Conservation (phyloP, 2,329 filamentous ascomycete species). For the Torrubiella hemipterigena region DNA sequence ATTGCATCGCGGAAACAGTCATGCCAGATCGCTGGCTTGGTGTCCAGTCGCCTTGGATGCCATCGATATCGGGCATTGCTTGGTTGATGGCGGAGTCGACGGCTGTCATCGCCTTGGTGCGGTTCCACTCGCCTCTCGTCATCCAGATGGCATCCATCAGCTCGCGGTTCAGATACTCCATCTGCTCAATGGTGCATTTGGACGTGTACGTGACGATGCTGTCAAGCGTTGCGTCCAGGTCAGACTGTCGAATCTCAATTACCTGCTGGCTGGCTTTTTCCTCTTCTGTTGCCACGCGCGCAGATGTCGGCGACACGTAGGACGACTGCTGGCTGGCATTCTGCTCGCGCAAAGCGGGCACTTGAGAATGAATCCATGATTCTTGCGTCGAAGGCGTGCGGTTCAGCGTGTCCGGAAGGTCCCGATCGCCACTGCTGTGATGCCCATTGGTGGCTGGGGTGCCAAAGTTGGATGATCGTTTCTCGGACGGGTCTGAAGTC, state of each 20-base stretch:
- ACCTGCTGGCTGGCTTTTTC: too few species aligned
- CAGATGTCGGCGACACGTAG: too few species aligned
- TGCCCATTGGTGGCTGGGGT: slow-evolving; percentile 62
- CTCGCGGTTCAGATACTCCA: slow-evolving; percentile 84
- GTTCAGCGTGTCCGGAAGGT: slow-evolving; percentile 46
- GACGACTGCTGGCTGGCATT: slow-evolving; percentile 17
- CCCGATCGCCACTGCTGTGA: slow-evolving; percentile 18
- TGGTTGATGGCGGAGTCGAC: slow-evolving; percentile 65
- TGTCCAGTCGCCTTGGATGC: slow-evolving; percentile 30
- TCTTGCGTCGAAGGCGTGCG: slow-evolving; percentile 40
- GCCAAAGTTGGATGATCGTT: slow-evolving; percentile 52
- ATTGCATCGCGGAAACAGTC: too few species aligned
- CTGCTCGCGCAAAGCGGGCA: slow-evolving; percentile 16
- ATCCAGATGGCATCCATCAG: slow-evolving; percentile 88
- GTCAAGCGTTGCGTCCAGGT: slow-evolving; percentile 46
- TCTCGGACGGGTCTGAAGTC: slow-evolving; percentile 58
- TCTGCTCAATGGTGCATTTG: slow-evolving; percentile 79
- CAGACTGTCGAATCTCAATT: too few species aligned
- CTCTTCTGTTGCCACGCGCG: too few species aligned
- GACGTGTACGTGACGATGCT: slow-evolving; percentile 56
- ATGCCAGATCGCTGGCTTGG: slow-evolving; percentile 35
- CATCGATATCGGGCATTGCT: slow-evolving; percentile 56
- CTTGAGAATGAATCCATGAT: slow-evolving; percentile 47
- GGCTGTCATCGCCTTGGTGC: slow-evolving; percentile 54
- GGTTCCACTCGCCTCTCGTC: slow-evolving; percentile 69